Base-by-base conservation (phyloP, 2,329 filamentous ascomycete species). In the Colletotrichum siamense region DNA sequence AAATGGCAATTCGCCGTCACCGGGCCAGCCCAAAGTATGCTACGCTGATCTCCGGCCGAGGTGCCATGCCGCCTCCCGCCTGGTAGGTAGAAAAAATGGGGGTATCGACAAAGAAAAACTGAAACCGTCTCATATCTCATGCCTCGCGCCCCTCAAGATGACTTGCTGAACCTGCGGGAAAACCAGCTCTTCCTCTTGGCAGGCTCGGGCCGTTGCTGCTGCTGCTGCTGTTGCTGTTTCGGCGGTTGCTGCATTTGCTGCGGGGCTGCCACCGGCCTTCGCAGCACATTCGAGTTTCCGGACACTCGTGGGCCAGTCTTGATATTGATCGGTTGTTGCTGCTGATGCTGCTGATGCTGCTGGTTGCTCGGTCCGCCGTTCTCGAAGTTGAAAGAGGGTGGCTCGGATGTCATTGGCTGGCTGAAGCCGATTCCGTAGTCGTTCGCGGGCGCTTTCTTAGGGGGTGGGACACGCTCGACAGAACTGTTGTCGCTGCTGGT, bases 151-250 rank as follows among this genome's bases (percentile, higher is more conserved):
- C 36, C 52, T 69, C 66, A 75, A 28, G 83, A 83, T 34, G 86
- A 85, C 82, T 89, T 96, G 89, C 94, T 97, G 84, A 98, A 97
- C 71, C 93, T 91, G 80, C 93, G 92, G 82, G 94, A 92, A 81
- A 99, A 93, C 95, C 96, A 98, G 83, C 96, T 97, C 90, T 96
- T 96, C 79, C 95, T 91, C 89, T 98, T 98, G 77, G 96, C 94
- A 15, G 82, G 82, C 24, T 82, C 82, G 8, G 84, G 82, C 63
- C 83, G 81, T 71, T 82, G 79, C 78, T 84, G 71, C 44, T 77
- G 70, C 64, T 44, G 39, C 18, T 49, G 39, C 39, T 49, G 36
- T 18, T 26, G 77, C 61, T 70, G 71, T 34, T 52, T 65, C 74
- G 44, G 44, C 44, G 44, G 10, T 52, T 52, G 44, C 44, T 22